Evolutionary conservation across 352 stramenopile genomes (phyloP).

Genomic region (Phytophthora foliorum): DNA sequence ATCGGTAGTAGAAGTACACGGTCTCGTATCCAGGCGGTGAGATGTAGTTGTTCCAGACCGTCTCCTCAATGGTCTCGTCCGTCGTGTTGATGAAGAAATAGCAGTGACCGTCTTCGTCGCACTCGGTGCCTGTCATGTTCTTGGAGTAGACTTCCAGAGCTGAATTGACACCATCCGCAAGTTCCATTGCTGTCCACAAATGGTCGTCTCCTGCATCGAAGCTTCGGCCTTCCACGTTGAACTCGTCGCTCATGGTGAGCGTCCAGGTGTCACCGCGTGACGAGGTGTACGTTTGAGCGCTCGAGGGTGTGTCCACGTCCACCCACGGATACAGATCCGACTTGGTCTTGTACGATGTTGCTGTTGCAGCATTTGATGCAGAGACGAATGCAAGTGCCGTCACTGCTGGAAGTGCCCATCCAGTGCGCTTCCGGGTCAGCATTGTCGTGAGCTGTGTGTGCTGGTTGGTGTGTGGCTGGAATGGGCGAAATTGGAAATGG

Average conservation of each 20-base stretch:
- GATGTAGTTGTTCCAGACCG: conserved; percentile 73
- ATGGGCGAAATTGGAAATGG: conserved; percentile 21
- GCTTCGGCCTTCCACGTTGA: conserved; percentile 69
- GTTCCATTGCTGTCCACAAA: conserved; percentile 91
- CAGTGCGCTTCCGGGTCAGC: conserved; percentile 7
- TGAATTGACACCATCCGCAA: conserved; percentile 76
- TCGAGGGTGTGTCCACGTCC: conserved; percentile 57
- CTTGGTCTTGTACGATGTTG: conserved; percentile 36
- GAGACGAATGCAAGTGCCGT: background rate
- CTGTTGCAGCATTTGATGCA: conserved; percentile 5
- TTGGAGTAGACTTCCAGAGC: conserved; percentile 76
- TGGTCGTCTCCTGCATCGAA: conserved; percentile 95
- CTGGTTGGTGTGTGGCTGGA: background rate
- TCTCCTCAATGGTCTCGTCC: conserved; percentile 57
- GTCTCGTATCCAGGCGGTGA: conserved; percentile 58
- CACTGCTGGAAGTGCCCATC: background rate
- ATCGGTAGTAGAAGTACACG: conserved; percentile 55
- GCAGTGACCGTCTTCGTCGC: conserved; percentile 58
- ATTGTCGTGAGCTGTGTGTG: conserved; percentile 6
- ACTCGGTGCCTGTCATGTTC: conserved; percentile 85
- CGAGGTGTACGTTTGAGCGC: conserved; percentile 50
- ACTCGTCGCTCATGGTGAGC: conserved; percentile 83
- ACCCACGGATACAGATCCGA: conserved; percentile 72
- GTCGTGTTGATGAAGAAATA: conserved; percentile 74
- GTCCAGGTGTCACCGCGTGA: conserved; percentile 67